Conservation (phyloP, 352 stramenopile species). For the Pythium utonaiense region DNA sequence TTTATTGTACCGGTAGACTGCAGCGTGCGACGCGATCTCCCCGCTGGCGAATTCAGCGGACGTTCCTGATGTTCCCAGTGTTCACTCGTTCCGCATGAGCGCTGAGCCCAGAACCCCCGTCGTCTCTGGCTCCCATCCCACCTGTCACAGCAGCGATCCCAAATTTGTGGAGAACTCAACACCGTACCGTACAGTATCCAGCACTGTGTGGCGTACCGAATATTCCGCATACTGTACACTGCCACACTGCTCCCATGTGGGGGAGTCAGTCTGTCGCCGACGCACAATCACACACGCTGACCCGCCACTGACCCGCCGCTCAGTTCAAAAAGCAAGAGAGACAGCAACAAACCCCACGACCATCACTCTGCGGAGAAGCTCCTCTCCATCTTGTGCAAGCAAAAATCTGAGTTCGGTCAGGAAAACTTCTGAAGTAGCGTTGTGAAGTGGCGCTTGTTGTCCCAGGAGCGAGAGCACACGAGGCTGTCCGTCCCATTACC, state of each 20-base stretch:
- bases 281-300: neutral
- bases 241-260: too few species aligned
- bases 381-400: slow-evolving; percentile 1
- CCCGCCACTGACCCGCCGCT: neutral
- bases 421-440: slow-evolving; percentile 2
- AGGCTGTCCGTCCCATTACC: neutral
- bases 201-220: too few species aligned
- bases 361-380: neutral
- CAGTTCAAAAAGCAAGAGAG: neutral
- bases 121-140: neutral
- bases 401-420: slow-evolving; percentile 2
- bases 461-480: too few species aligned
- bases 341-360: neutral
- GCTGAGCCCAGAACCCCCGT: neutral
- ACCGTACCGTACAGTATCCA: too few species aligned
- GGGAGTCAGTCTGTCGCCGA: neutral
- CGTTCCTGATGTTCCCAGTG: neutral
- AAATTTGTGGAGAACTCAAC: neutral
- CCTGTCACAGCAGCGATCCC: neutral
- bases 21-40: neutral
- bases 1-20: too few species aligned
- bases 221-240: too few species aligned
- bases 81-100: neutral
- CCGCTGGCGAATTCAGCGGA: neutral
- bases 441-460: neutral